These are phyloP conservation scores for Cladobotryum protrusum DNA, from an alignment of 2,329 filamentous ascomycete species.

Conservation along the genomic window DNA sequence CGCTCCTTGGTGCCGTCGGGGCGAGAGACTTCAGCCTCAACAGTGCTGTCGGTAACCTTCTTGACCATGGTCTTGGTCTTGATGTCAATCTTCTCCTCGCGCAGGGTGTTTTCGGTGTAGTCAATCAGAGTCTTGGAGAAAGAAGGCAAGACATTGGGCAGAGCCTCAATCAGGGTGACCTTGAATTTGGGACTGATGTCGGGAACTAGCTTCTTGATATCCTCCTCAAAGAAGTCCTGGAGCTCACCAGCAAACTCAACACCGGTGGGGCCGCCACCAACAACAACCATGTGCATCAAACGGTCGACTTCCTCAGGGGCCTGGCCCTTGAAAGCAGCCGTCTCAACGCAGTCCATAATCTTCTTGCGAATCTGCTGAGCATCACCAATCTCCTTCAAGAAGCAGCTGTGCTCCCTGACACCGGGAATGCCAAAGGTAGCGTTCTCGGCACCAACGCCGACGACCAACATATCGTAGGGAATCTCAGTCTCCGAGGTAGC, in stretches of 20 bases:
- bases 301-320: slow-evolving; percentile 80
- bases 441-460: slow-evolving; percentile 96
- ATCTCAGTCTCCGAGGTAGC: slow-evolving; percentile 77
- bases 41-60: slow-evolving; percentile 85
- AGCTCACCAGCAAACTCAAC: slow-evolving; percentile 98
- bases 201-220: slow-evolving; percentile 96
- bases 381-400: slow-evolving; percentile 96
- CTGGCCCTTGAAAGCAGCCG: slow-evolving; percentile 97
- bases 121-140: slow-evolving; percentile 99
- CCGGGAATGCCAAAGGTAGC: slow-evolving; percentile 97
- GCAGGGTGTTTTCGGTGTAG: slow-evolving; percentile 98
- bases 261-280: slow-evolving; percentile 88
- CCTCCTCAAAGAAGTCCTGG: slow-evolving; percentile 97
- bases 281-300: slow-evolving; percentile 95
- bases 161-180: slow-evolving; percentile 93
- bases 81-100: slow-evolving; percentile 97
- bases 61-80: slow-evolving; percentile 99
- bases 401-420: slow-evolving; percentile 91
- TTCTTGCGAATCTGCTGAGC: slow-evolving; percentile 95
- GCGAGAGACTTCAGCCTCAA: slow-evolving; percentile 79
- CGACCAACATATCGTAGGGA: slow-evolving; percentile 94
- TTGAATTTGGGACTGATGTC: slow-evolving; percentile 94
- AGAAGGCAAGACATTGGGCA: slow-evolving; percentile 93
- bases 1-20: slow-evolving; percentile 79
- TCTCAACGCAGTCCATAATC: slow-evolving; percentile 99